Percentiles rank a stretch among this genome's conserved stretches.
Conservation (phyloP, 2,329 filamentous ascomycete species). For the Exophiala xenobiotica region DNA sequence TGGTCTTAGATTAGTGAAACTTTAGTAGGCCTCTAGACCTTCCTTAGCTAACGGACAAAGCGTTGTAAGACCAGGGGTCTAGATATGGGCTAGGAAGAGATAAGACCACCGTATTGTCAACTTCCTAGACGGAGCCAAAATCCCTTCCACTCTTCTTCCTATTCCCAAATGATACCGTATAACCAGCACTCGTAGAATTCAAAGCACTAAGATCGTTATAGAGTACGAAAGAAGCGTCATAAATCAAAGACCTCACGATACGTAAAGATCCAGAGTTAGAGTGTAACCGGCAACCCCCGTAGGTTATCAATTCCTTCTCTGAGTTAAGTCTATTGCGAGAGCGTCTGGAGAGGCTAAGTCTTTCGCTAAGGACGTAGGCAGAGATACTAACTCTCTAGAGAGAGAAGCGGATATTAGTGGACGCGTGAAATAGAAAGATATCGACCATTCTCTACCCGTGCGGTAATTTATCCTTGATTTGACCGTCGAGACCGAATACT, state of each 20-base stretch:
- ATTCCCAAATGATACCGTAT: not conserved
- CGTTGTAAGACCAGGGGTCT: not conserved
- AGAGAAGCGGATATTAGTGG: not conserved
- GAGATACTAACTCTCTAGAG: not conserved
- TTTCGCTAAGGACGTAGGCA: not conserved
- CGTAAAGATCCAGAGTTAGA: not conserved
- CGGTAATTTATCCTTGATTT: not conserved
- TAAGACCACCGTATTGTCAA: not conserved
- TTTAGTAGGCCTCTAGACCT: not conserved
- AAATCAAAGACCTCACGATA: not conserved
- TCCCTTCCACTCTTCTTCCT: not conserved
- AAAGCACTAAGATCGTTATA: not conserved
- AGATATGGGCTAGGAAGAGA: not conserved
- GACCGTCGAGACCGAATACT: not conserved
- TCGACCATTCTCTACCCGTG: not conserved
- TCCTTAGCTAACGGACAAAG: not conserved
- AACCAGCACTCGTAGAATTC: not conserved
- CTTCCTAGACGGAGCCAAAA: not conserved
- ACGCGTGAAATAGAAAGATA: not conserved
- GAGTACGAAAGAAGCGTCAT: not conserved
- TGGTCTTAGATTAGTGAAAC: not conserved
- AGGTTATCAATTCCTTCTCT: not conserved
- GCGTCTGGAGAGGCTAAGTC: not conserved
- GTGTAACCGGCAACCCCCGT: not conserved
- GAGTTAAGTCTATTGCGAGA: not conserved